Base-by-base conservation (phyloP, 2,329 filamentous ascomycete species). In the Metarhizium sp. region DNA sequence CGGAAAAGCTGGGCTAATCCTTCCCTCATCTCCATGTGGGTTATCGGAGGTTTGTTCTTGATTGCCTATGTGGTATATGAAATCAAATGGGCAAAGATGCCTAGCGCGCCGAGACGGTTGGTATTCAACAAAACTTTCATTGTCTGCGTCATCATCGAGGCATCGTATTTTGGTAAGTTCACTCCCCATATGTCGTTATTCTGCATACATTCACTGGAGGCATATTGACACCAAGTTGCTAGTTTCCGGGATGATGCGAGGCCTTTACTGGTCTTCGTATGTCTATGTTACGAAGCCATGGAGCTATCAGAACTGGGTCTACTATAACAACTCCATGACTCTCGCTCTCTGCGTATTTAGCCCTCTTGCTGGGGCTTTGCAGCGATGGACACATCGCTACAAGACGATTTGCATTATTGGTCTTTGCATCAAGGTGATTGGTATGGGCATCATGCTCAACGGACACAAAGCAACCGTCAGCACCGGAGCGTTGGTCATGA, bases 1-100 rank as follows among this genome's bases (percentile, higher is more conserved):
- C 57, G 66, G 2, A 59, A 72, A 32, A 62, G 63, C 2, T 79
- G 75, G 75, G 60, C 60, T 29, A 71, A 71, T n/a, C 66, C 67
- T 14, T 67, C 71, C 30, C 72, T 78, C 32, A 75, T 76, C 58
- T 65, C 65, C 56, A 69, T 76, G 64, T 61, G 75, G 53, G 65
- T 75, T 30, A 59, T 76, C 8, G 74, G 74, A 18, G 61, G 63
- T 29, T 56, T 72, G 13, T 59, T 72, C 1, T 69, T 82, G 6
- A 61, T 72, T 7, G 63, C 59, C 0, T 72, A 78, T n/a, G 71
- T 74, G 7, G 67, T 72, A 4, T 81, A 80, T 60, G 78, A 81
- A 63, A 63, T 66, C 50, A 65, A 65, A 40, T 65, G 63, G 61
- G 64, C 61, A 25, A 57, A 25, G 6, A 54, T 63, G 46, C 64